Conservation (phyloP, 805 yeast genomes). For the Candida hispaniensis region DNA sequence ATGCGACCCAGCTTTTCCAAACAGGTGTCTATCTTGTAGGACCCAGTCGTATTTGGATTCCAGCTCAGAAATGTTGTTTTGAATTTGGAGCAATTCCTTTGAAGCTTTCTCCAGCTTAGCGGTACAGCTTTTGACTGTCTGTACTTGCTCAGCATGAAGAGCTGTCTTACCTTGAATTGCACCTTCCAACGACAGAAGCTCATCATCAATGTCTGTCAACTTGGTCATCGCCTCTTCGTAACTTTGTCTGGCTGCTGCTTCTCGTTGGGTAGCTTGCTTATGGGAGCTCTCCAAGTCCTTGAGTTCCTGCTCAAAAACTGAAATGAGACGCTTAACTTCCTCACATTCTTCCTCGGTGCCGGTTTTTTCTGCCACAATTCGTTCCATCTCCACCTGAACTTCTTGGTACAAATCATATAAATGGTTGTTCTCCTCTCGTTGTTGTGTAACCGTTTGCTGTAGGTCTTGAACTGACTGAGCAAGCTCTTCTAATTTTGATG, state of each 20-base stretch:
- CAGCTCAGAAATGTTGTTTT: constrained; percentile 27
- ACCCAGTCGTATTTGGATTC: constrained; percentile 62
- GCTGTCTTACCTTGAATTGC: constrained; percentile 21
- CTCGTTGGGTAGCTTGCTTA: constrained; percentile 23
- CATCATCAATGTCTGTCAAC: constrained; percentile 63
- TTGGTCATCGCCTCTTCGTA: constrained; percentile 45
- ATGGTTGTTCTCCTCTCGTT: constrained; percentile 35
- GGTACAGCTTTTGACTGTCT: constrained; percentile 36
- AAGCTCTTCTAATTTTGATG: constrained; percentile 58
- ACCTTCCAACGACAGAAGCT: constrained; percentile 42
- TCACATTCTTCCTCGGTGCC: constrained; percentile 35
- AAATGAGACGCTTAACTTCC: constrained; percentile 30
- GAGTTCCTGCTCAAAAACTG: constrained; percentile 28
- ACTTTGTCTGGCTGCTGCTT: constrained; percentile 25
- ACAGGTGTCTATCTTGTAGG: constrained; percentile 42
- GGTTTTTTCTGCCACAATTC: constrained; percentile 45
- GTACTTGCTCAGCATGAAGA: constrained; percentile 19
- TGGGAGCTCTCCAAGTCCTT: constrained; percentile 28
- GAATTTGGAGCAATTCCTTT: too few relatives aligned
- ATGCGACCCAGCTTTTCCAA: constrained; percentile 29
- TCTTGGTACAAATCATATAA: constrained; percentile 49
- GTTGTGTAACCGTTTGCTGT: constrained; percentile 28
- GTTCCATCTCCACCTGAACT: constrained; percentile 61
- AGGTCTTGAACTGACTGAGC: constrained; percentile 33
- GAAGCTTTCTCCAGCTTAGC: too few relatives aligned